phyloP scores from a whole-genome alignment of 208 protist genomes.

The Leishmania tropica region DNA sequence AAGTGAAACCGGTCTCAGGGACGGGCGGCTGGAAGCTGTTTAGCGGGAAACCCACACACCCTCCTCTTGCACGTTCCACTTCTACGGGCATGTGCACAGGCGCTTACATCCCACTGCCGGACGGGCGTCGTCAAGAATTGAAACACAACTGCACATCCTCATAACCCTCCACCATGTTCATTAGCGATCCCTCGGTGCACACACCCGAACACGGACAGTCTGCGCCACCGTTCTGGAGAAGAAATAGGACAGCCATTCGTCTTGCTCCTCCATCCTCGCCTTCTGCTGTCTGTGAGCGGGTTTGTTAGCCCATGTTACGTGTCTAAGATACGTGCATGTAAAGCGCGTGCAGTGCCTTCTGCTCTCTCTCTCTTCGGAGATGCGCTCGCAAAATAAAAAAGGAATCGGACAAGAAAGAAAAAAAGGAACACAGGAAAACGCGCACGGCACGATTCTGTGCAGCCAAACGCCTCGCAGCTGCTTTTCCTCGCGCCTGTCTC shows the following conservation, averaged over 20 bases:
- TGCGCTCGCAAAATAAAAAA: background rate
- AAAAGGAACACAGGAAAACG: too few relatives aligned
- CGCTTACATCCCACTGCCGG: background rate
- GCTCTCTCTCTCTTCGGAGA: background rate
- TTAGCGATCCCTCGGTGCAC: background rate
- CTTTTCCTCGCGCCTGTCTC: background rate
- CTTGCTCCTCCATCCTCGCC: background rate
- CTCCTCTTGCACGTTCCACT: background rate
- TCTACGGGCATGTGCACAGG: background rate
- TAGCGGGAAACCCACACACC: background rate
- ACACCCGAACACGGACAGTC: background rate
- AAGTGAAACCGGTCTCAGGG: background rate
- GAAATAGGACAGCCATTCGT: background rate
- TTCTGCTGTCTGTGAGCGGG: background rate
- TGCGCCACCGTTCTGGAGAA: background rate
- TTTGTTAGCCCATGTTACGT: background rate
- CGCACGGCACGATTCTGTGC: background rate
- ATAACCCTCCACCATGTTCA: background rate
- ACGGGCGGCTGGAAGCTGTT: background rate
- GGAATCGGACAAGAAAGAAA: background rate
- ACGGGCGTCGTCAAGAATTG: background rate
- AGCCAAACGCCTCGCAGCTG: background rate
- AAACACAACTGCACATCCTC: background rate
- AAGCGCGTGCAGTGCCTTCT: background rate
- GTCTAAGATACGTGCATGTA: background rate